phyloP scores from a whole-genome alignment of 2,329 filamentous ascomycete species.

The Phoma herbarum region DNA sequence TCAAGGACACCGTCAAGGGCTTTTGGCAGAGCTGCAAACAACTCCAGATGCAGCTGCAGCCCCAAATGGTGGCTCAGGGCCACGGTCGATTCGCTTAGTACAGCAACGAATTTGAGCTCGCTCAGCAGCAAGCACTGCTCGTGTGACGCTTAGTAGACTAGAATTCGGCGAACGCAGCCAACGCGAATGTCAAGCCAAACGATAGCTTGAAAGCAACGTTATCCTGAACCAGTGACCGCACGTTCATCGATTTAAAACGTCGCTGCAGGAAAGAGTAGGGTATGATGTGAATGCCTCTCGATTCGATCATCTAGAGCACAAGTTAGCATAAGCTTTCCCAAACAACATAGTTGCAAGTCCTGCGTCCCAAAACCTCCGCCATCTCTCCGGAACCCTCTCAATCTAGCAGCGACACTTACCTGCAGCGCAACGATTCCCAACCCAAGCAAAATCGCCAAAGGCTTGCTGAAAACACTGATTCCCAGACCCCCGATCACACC shows the following conservation, averaged over 20 bases:
- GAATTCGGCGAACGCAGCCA: conserved; percentile 71
- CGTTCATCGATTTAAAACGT: conserved; percentile 60
- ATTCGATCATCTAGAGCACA: conserved; percentile 57
- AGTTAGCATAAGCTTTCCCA: conserved; percentile 27
- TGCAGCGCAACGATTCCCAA: conserved; percentile 70
- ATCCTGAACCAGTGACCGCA: conserved; percentile 62
- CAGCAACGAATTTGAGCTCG: conserved; percentile 1
- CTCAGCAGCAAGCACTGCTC: conserved; percentile 16
- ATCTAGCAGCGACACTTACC: conserved; percentile 54
- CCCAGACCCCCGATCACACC: conserved; percentile 64
- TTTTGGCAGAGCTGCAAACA: conserved; percentile 51
- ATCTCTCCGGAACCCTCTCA: neutral
- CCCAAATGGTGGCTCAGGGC: conserved; percentile 39
- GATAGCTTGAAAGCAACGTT: conserved; percentile 72
- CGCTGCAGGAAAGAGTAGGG: conserved; percentile 60
- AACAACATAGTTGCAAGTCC: neutral
- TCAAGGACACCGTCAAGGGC: conserved; percentile 47
- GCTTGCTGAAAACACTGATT: conserved; percentile 74
- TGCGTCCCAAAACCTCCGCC: neutral
- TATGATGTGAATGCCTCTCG: conserved; percentile 61
- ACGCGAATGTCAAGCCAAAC: conserved; percentile 76
- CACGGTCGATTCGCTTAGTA: conserved; percentile 19
- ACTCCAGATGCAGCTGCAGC: conserved; percentile 48
- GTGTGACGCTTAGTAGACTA: conserved; percentile 35
- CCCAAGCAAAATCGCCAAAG: conserved; percentile 73